These are phyloP conservation scores for Anisogramma anomala DNA, from an alignment of 2,329 filamentous ascomycete species.

Conservation along the genomic window DNA sequence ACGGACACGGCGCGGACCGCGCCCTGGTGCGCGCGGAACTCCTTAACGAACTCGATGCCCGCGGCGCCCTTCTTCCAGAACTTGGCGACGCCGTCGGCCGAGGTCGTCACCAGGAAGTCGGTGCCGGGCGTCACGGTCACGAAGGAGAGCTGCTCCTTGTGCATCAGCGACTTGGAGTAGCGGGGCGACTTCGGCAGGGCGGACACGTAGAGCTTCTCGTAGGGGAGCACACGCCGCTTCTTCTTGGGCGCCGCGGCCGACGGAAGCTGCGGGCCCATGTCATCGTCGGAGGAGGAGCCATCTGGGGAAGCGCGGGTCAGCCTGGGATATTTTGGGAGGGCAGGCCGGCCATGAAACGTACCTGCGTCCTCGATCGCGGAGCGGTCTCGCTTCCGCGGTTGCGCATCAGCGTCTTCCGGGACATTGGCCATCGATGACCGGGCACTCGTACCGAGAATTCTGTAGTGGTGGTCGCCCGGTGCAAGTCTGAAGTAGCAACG, in stretches of 20 bases:
- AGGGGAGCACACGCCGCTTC: constrained; percentile 79
- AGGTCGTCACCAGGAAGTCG: constrained; percentile 91
- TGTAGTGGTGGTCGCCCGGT: no score
- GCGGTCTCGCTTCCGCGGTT: constrained; percentile 43
- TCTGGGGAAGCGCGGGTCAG: constrained; percentile 26
- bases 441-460: no score
- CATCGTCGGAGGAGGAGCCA: constrained; percentile 67
- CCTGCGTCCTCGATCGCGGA: constrained; percentile 39
- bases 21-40: constrained; percentile 82
- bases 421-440: no score
- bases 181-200: constrained; percentile 70
- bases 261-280: constrained; percentile 86
- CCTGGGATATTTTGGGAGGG: not conserved
- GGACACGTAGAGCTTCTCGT: constrained; percentile 90
- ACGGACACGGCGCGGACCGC: constrained; percentile 75
- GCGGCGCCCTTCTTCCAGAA: constrained; percentile 96
- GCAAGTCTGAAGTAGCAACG: no score
- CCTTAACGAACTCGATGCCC: constrained; percentile 94
- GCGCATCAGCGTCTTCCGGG: no score
- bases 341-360: constrained; percentile 17
- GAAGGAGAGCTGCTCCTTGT: constrained; percentile 87
- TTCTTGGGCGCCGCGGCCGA: constrained; percentile 71
- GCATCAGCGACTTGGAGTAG: constrained; percentile 96
- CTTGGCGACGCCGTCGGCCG: constrained; percentile 90
- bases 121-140: constrained; percentile 80